Conservation (phyloP, 805 yeast genomes). For the Candida germanica region DNA sequence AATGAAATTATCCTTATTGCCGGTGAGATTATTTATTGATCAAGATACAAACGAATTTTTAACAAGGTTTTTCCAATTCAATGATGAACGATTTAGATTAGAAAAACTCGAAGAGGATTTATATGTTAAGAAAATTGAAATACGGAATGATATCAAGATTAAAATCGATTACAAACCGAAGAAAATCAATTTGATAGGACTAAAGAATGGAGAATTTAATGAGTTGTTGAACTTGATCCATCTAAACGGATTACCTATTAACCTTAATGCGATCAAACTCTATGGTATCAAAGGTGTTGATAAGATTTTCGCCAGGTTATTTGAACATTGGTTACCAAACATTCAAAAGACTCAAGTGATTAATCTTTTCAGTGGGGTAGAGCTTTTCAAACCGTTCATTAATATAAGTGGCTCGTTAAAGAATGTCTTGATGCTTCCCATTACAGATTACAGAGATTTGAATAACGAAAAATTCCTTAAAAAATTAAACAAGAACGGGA, state of each 20-base stretch:
- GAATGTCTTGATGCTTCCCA: constrained; percentile 69
- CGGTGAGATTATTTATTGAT: constrained; percentile 81
- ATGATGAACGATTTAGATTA: constrained; percentile 62
- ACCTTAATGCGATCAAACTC: constrained; percentile 55
- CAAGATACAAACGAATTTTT: constrained; percentile 90
- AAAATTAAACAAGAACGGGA: constrained; percentile 73
- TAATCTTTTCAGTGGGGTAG: constrained; percentile 79
- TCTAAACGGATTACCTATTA: constrained; percentile 79
- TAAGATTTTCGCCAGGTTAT: constrained; percentile 51
- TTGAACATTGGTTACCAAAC: constrained; percentile 84
- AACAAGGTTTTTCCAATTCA: constrained; percentile 76
- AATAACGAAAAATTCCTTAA: constrained; percentile 45
- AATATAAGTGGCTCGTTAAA: constrained; percentile 76
- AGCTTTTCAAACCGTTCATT: constrained; percentile 75
- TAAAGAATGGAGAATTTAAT: constrained; percentile 79
- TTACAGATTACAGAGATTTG: constrained; percentile 64
- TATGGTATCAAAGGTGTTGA: constrained; percentile 79
- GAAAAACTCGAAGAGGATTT: constrained; percentile 58
- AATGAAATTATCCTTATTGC: constrained; percentile 55
- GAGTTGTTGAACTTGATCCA: constrained; percentile 88
- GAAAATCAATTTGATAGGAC: constrained; percentile 77
- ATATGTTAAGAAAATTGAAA: constrained; percentile 65
- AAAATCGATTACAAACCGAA: constrained; percentile 91
- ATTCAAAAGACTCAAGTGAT: constrained; percentile 76
- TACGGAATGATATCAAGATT: constrained; percentile 52